Percentiles rank a stretch among this genome's conserved stretches.
These are phyloP conservation scores for Pichiaceae sp. DNA, from an alignment of 1,139 yeast genomes.

Conservation along the genomic window DNA sequence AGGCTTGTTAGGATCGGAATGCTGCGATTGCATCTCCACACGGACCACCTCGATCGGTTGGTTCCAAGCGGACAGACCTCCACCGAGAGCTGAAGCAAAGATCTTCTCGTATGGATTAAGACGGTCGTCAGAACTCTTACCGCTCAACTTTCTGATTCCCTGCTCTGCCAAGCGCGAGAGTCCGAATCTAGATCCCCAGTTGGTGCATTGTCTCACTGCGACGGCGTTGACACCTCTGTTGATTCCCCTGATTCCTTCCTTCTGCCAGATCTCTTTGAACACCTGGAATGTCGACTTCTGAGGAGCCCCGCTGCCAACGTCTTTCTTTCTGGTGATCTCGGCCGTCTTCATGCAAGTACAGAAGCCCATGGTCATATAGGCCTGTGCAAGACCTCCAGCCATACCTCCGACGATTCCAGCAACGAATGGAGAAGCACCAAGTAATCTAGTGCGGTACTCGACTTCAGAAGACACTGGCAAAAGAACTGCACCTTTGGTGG, in stretches of 20 bases:
- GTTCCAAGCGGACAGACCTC: slow-evolving; percentile 97
- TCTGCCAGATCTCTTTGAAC: slow-evolving; percentile 71
- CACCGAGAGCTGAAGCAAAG: slow-evolving; percentile 84
- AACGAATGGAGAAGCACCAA: slow-evolving; percentile 65
- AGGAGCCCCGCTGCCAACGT: slow-evolving; percentile 53
- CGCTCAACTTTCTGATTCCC: slow-evolving; percentile 54
- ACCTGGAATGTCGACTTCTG: slow-evolving; percentile 80
- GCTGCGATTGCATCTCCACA: slow-evolving; percentile 96
- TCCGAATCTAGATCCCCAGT: slow-evolving; percentile 98
- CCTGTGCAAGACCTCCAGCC: slow-evolving; percentile 92
- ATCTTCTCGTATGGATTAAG: slow-evolving; percentile 75
- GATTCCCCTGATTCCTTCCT: slow-evolving; percentile 88
- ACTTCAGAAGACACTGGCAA: slow-evolving; percentile 89
- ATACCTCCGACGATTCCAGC: slow-evolving; percentile 96
- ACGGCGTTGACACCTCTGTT: slow-evolving; percentile 99
- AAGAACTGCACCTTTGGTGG: slow-evolving; percentile 96
- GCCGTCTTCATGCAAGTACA: slow-evolving; percentile 98
- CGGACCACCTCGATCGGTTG: slow-evolving; percentile 97
- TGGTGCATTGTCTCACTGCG: slow-evolving; percentile 96
- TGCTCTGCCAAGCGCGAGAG: slow-evolving; percentile 89
- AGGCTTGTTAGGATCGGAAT: slow-evolving; percentile 90
- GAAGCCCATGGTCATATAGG: slow-evolving; percentile 94
- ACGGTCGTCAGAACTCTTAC: slow-evolving; percentile 46
- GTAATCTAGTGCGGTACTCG: slow-evolving; percentile 60
- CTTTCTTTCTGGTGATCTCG: slow-evolving; percentile 86